phyloP scores from a whole-genome alignment of 345 rosid genomes.

The Populus alba region DNA sequence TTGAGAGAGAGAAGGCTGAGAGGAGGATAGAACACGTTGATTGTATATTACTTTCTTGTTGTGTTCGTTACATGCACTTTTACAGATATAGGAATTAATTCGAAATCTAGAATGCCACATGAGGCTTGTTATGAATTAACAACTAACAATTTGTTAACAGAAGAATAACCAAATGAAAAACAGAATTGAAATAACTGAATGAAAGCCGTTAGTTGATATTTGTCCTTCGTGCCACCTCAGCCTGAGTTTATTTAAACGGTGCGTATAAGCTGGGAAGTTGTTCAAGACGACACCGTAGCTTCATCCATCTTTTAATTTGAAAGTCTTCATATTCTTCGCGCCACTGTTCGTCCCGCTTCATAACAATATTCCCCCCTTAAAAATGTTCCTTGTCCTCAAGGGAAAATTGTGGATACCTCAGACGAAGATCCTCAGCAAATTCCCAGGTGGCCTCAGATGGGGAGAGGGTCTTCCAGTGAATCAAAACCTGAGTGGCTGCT shows the following conservation, averaged over 20 bases:
- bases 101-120: background rate
- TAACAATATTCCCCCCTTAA: background rate
- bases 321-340: no score
- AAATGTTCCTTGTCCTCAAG: no score
- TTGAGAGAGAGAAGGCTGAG: background rate
- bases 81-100: no score
- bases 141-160: background rate
- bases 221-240: background rate
- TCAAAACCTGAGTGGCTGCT: no score
- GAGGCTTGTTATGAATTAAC: background rate
- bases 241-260: background rate
- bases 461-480: no score
- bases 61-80: fast-evolving
- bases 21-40: background rate
- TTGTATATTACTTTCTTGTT: no score
- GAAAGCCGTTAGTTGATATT: no score
- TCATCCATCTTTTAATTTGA: fast-evolving
- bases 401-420: no score
- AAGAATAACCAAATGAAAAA: no score
- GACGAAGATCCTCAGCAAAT: no score
- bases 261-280: fast-evolving
- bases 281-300: background rate
- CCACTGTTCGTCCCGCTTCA: background rate
- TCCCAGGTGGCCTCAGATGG: no score
- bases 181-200: no score